phyloP scores from a whole-genome alignment of 768 basidiomycete species.

The Suillus americanus region DNA sequence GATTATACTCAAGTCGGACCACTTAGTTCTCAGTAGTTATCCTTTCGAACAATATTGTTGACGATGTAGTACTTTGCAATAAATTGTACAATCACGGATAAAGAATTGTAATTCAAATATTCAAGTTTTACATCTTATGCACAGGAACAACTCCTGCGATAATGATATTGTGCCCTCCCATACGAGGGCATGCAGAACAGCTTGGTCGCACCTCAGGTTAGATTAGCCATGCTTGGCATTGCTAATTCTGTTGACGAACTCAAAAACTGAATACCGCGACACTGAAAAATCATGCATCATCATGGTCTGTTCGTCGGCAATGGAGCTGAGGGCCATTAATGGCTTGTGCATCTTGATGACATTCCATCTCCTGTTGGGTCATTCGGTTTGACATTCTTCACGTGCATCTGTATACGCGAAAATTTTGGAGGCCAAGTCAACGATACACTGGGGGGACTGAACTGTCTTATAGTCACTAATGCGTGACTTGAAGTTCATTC shows the following conservation, averaged over 20 bases:
- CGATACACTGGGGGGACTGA: neutral
- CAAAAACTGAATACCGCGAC: neutral
- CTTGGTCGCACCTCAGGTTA: neutral
- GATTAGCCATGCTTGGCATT: neutral
- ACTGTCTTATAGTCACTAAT: neutral
- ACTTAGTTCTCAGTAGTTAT: neutral
- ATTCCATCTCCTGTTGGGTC: neutral
- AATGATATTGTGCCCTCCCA: neutral
- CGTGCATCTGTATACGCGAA: neutral
- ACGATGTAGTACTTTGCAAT: neutral
- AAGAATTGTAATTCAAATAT: neutral
- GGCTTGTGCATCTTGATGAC: neutral
- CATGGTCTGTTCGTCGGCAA: neutral
- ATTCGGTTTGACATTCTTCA: neutral
- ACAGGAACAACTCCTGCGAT: constrained; percentile 5
- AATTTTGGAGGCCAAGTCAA: neutral
- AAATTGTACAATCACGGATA: neutral
- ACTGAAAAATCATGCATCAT: constrained; percentile 2
- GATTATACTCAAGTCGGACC: neutral
- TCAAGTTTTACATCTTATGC: neutral
- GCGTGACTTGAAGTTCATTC: neutral
- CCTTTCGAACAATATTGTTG: neutral
- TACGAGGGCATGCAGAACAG: neutral
- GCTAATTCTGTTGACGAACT: no score
- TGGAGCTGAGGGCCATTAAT: neutral